Percentiles rank a stretch among this genome's conserved stretches.
phyloP scores from a whole-genome alignment of 148 eudicot genomes.

The Vaccinium macrocarpon region DNA sequence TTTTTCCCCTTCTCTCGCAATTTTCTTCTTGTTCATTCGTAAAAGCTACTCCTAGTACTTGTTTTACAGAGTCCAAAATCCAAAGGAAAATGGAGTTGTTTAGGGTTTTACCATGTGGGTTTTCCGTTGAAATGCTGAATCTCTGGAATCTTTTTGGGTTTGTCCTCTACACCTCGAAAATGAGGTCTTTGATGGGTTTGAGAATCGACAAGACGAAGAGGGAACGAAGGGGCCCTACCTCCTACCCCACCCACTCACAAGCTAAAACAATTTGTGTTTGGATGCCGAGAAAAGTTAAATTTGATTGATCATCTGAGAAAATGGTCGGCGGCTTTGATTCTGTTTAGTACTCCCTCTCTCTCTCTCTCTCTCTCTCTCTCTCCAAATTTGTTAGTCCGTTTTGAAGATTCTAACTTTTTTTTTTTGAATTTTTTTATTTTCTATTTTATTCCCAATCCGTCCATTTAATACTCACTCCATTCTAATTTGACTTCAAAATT shows the following conservation, averaged over 20 bases:
- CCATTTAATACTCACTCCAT: too few species aligned
- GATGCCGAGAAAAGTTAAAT: not conserved
- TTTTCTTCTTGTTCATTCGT: not conserved
- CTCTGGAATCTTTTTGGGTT: not conserved
- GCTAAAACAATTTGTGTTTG: not conserved
- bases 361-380: too few species aligned
- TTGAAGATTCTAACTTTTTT: too few species aligned
- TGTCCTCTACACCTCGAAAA: slow-evolving; percentile 1
- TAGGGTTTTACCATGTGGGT: slow-evolving; percentile 12
- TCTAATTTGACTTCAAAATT: too few species aligned
- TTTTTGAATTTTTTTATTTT: too few species aligned
- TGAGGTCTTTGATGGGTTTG: not conserved
- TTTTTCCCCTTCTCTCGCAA: not conserved
- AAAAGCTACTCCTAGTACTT: not conserved
- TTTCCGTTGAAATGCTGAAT: not conserved
- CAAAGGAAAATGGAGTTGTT: not conserved
- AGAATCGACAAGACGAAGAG: not conserved
- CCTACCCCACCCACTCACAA: not conserved
- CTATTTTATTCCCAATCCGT: too few species aligned
- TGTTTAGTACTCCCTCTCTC: not conserved
- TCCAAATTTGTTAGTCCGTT: too few species aligned
- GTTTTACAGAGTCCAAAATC: not conserved
- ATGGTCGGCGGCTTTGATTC: not conserved
- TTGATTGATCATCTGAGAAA: not conserved
- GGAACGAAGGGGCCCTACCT: too few species aligned